Conservation (phyloP, 768 basidiomycete species). For the Gyrodon lividus region DNA sequence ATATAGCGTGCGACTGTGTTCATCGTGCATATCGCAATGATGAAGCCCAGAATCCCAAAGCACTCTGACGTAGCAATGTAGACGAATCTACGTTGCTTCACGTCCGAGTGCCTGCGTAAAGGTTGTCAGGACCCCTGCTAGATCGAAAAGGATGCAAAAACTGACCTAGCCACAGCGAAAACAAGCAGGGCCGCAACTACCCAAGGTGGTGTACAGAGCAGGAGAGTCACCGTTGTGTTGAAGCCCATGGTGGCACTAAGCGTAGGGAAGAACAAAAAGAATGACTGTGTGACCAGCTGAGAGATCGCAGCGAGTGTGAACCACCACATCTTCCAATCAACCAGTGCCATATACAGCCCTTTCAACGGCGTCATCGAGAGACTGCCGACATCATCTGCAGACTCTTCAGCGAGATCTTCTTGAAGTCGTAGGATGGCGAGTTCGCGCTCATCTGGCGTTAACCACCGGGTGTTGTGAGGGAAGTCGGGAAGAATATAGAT, state of each 20-base stretch:
- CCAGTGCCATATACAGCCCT: conserved; percentile 37
- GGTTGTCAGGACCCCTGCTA: not conserved
- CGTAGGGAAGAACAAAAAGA: conserved; percentile 25
- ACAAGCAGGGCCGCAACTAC: conserved; percentile 32
- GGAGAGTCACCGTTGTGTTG: conserved; percentile 37
- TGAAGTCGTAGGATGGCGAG: conserved; percentile 33
- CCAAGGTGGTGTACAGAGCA: conserved; percentile 43
- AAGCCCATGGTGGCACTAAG: conserved; percentile 36
- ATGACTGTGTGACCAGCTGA: conserved; percentile 17
- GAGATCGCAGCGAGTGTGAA: conserved; percentile 26
- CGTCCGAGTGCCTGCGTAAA: conserved; percentile 62
- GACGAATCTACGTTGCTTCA: conserved; percentile 60
- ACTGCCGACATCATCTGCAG: no score
- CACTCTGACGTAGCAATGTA: conserved; percentile 55
- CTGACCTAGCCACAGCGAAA: conserved; percentile 16
- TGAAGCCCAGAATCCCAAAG: conserved; percentile 62
- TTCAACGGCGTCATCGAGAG: conserved; percentile 18
- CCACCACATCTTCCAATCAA: conserved; percentile 44
- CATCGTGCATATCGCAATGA: conserved; percentile 62
- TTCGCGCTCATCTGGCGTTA: conserved; percentile 28
- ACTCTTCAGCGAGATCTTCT: conserved; percentile 24
- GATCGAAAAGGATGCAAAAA: not conserved
- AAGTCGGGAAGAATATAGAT: conserved; percentile 40
- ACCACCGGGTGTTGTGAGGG: conserved; percentile 32
- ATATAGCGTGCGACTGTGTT: conserved; percentile 62